Base-by-base conservation (phyloP, 495 filamentous ascomycete genomes). In the Penicillium alfredii region DNA sequence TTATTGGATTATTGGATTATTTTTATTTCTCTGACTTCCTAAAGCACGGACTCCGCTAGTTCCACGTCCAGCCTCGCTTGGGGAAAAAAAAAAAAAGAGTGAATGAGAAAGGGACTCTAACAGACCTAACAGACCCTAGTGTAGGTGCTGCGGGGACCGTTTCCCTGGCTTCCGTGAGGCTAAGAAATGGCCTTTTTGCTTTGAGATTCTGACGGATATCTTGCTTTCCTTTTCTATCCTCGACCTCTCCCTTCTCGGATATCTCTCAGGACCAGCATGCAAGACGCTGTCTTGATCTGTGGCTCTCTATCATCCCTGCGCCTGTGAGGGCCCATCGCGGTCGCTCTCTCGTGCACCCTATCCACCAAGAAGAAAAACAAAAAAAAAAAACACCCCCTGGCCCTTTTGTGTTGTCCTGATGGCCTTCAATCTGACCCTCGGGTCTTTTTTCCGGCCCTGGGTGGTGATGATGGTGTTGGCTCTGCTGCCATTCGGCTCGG, bases 81-180 rank as follows among this genome's bases (percentile, higher is more conserved):
- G n/a, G n/a, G n/a, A n/a, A n/a, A n/a, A n/a, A n/a, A n/a, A n/a
- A n/a, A n/a, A n/a, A n/a, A n/a, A n/a, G n/a, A n/a, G n/a, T n/a
- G n/a, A n/a, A n/a, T n/a, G n/a, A n/a, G n/a, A n/a, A n/a, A n/a
- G n/a, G 31, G 38, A 16, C 22, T 19, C 31, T 13, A 33, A 41
- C 33, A 20, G 13, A 41, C 12, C 35, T 16, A 30, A 35, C 26
- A 30, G 19, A 30, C 40, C 40, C 28, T 47, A 47, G 47, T 38
- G 30, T n/a, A n/a, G n/a, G n/a, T n/a, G n/a, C 48, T 55, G 51
- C 51, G 51, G 51, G 51, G 47, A 40, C 51, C 19, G 15, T 47
- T 47, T 47, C 42, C 37, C 40, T 41, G 23, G 8, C 36, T 30
- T 34, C 35, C 29, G 15, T n/a, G n/a, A n/a, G n/a, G n/a, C n/a